Evolutionary conservation across 768 basidiomycete species (phyloP), one percentile per base, ranked within the genome.

Genomic region (Dioszegia crocea): DNA sequence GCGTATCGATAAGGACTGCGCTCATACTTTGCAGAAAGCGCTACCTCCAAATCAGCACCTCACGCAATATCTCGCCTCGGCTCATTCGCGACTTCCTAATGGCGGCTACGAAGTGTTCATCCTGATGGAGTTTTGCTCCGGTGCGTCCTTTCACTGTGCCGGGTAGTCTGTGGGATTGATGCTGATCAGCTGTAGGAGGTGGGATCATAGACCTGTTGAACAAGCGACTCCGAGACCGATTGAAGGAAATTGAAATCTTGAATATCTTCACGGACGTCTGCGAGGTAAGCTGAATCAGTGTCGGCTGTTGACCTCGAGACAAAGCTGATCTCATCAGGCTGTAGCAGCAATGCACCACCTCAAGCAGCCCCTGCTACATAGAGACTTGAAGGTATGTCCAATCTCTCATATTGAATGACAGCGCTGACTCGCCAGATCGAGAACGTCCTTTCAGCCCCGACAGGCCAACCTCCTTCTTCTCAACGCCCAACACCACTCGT

Each of bases 201-300:
- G 96, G 96, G 33, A 97, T 99, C 65, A 98, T 99, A 78, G 96
- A 99, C 79, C 92, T 98, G 87, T 92, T 99, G 89, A 99, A 99
- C 78, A 85, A 92, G 66, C 85, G 96, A 52, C 82, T 99, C 45
- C 84, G 93, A 54, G 92, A 98, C 78, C 85, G 96, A 24, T 82
- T 98, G 40, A 93, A 91, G 2, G 96, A 99, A 78, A 83, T 87
- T 23, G 96, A 99, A 78, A 97, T 99, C 68, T 82, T 99, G 53
- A 91, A 92, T 77, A 97, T 99, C 71, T 99, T 99, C 77, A 87
- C 89, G 14, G 96, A 98, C 74, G 89, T 97, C 24, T 96, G 92
- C 72, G 96, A 99, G 72, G 79, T 76, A 41, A 58, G 33, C 30
- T 30, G 4, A 9, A 11, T 19, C 33, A 17, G 17, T 2, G 17